Conservation (phyloP, 495 filamentous ascomycete species). For the Chaetomium tenue region DNA sequence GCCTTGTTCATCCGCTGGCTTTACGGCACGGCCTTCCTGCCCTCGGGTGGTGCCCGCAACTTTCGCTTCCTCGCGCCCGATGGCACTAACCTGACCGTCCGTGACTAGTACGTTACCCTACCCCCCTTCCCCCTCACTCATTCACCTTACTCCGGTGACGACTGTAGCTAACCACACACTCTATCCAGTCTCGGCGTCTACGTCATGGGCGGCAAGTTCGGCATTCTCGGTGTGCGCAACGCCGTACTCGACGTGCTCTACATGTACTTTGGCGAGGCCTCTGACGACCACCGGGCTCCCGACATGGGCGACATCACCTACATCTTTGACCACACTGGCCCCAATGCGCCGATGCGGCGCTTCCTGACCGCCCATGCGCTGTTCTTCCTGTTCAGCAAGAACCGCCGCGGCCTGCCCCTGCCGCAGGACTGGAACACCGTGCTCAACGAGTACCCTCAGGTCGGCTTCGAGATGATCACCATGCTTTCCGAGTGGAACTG, state of each 20-base stretch:
- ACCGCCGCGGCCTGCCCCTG: constrained; percentile 13
- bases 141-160: background rate
- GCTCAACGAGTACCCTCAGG: background rate
- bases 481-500: constrained; percentile 37
- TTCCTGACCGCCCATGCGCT: constrained; percentile 28
- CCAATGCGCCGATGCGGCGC: constrained; percentile 27
- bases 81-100: constrained; percentile 14
- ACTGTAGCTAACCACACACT: background rate
- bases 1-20: constrained; percentile 33
- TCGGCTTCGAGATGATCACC: constrained; percentile 23
- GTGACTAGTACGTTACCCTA: constrained; percentile 31
- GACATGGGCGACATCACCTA: constrained; percentile 28
- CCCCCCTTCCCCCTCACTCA: too few species aligned
- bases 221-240: constrained; percentile 27
- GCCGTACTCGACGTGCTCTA: constrained; percentile 27
- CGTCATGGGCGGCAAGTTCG: constrained; percentile 30
- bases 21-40: constrained; percentile 31
- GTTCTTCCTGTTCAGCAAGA: constrained; percentile 28
- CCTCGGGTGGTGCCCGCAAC: constrained; percentile 9
- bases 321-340: constrained; percentile 28
- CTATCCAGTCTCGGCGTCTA: constrained; percentile 31
- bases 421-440: constrained; percentile 28
- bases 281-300: constrained; percentile 15
- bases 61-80: constrained; percentile 27
- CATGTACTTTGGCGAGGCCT: constrained; percentile 19